Evolutionary conservation across 331 rosid species (phyloP), one percentile per base, ranked within the genome.

Genomic region (Cucumis variabilis): DNA sequence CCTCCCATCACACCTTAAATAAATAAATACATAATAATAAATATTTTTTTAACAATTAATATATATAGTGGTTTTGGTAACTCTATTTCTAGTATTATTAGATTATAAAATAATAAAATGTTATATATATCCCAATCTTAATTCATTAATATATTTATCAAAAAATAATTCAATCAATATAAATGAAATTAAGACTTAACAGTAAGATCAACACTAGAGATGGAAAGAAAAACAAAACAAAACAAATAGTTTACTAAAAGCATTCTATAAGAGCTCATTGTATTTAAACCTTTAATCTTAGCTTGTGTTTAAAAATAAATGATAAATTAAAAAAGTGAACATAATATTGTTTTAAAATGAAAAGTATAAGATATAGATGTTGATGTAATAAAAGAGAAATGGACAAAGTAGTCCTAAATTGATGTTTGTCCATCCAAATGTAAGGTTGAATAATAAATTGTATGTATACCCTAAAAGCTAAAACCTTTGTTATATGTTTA

Each of bases 341-440:
- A 33, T 11, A 55, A 55, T 55, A 55, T 55, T 55, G 7, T 55
- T 55, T 15, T 0, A 55, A 16, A 55, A 55, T 55, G 7, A 55
- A 55, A 55, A 55, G 63, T 55, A 55, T 55, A 55, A 9, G 62
- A 55, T 55, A 15, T 55, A 15, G 46, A 46, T 11, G 81, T 27
- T 41, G 11, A 75, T 15, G 67, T 17, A 15, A 51, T 9, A 15
- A 11, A 79, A 25, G 84, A 79, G 24, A 79, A 79, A 48, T 16
- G 46, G 24, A 79, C 17, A 79, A 79, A 79, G 14, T 24, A 21
- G n/a, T 79, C 84, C 41, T 53, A 51, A 79, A 48, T 79, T 79
- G 68, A 78, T 79, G 84, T 15, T 53, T 79, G 66, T 78, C 62
- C 67, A 78, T 51, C 44, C 67, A 53, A n/a, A 79, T 53, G 46